Evolutionary conservation across 257 asterid genomes (phyloP).

Genomic region (Orobanche coerulescens): DNA sequence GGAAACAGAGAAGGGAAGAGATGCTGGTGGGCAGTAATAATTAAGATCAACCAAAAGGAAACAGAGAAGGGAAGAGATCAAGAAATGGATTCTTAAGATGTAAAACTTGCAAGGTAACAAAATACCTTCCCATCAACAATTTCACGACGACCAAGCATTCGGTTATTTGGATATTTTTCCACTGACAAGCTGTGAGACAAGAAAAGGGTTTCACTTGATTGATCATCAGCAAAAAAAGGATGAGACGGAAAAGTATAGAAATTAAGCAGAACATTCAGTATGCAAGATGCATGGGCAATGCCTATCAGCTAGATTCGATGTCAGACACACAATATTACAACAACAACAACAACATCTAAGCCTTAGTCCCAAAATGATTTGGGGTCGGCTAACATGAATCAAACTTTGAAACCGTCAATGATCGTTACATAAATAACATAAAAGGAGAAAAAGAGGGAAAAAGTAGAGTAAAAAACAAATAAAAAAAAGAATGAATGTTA

Average conservation of each 20-base stretch:
- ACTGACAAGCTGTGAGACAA: constrained; percentile 62
- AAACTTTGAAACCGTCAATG: too few species aligned
- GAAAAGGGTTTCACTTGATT: neutral
- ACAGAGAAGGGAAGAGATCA: neutral
- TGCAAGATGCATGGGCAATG: constrained; percentile 19
- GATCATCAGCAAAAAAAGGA: neutral
- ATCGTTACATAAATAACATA: too few species aligned
- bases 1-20: neutral
- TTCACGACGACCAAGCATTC: constrained; percentile 89
- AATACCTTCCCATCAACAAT: constrained; percentile 73
- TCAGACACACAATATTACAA: too few species aligned
- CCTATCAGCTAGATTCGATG: constrained; percentile 1
- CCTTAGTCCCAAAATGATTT: too few species aligned
- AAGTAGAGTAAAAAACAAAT: too few species aligned
- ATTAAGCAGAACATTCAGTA: constrained; percentile 4
- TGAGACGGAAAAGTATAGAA: neutral
- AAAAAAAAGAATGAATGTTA: too few species aligned
- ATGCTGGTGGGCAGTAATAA: constrained; percentile 37
- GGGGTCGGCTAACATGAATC: too few species aligned
- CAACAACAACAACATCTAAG: too few species aligned
- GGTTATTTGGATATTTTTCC: constrained; percentile 69
- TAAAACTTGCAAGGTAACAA: constrained; percentile 10
- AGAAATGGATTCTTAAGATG: constrained; percentile 9
- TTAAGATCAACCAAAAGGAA: constrained; percentile 17
- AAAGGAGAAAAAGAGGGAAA: too few species aligned